A percentile compares a stretch with the other conserved stretches of the same genome.
These are phyloP conservation scores for Amauroascus verrucosus DNA, from an alignment of 2,329 filamentous ascomycete species.

Conservation along the genomic window DNA sequence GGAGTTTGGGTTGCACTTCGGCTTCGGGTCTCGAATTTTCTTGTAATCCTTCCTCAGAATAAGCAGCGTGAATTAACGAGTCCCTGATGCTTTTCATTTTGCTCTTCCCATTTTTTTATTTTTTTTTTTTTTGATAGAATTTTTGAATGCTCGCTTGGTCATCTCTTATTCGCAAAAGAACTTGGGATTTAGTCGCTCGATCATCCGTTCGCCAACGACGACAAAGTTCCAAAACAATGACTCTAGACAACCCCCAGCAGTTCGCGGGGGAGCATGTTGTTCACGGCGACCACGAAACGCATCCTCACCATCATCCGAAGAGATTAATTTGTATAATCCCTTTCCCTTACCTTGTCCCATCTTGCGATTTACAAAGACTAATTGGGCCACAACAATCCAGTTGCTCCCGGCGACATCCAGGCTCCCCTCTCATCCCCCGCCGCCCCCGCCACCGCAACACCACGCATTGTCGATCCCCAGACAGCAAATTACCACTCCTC, in stretches of 20 bases:
- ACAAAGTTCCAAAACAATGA: not conserved
- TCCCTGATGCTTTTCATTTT: no score
- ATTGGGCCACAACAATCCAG: conserved; percentile 19
- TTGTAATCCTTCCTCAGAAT: no score
- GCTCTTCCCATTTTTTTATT: no score
- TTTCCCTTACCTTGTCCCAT: no score
- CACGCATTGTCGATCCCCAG: not conserved
- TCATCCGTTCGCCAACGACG: not conserved
- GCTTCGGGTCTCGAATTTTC: not conserved
- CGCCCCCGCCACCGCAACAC: conserved; percentile 11
- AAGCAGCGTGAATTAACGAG: no score
- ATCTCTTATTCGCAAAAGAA: not conserved
- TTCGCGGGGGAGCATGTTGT: not conserved
- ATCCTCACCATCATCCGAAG: conserved; percentile 26
- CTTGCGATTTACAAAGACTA: not conserved
- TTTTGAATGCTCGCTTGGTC: conserved; percentile 3
- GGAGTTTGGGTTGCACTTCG: not conserved
- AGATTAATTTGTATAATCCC: conserved; percentile 32
- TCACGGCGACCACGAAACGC: not conserved
- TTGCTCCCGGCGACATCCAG: conserved; percentile 36
- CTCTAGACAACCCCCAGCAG: not conserved
- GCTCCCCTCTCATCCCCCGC: conserved; percentile 13
- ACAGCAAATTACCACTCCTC: conserved; percentile 13
- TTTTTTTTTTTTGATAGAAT: not conserved
- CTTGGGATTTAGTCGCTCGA: not conserved